Evolutionary conservation across 805 yeast genomes (phyloP).

Genomic region (Dipodascopsis uninucleata): DNA sequence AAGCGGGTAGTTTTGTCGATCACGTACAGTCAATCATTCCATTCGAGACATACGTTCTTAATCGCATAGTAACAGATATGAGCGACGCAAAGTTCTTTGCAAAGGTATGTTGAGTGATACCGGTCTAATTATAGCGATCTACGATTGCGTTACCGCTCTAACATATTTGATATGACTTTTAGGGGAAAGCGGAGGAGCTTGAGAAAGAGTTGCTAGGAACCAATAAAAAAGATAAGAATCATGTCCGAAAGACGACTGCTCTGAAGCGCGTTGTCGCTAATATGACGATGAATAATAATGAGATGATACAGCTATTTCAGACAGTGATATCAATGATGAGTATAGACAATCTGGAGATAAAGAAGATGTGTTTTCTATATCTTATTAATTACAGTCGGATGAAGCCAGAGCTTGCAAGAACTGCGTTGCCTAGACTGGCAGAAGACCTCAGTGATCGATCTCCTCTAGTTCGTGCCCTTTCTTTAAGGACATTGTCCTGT

Average conservation of each 20-base stretch:
- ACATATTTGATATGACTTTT: neutral
- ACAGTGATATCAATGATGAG: slow-evolving; percentile 54
- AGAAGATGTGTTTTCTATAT: slow-evolving; percentile 67
- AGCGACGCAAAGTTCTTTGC: slow-evolving; percentile 35
- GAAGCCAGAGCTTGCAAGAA: slow-evolving; percentile 53
- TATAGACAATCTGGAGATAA: slow-evolving; percentile 60
- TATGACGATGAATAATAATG: slow-evolving; percentile 75
- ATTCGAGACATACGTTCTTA: neutral
- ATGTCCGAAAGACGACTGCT: slow-evolving; percentile 43
- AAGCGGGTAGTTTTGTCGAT: neutral
- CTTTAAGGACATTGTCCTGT: slow-evolving; percentile 60
- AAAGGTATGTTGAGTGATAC: slow-evolving; percentile 32
- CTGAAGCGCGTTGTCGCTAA: slow-evolving; percentile 77
- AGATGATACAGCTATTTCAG: slow-evolving; percentile 62
- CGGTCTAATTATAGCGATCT: neutral
- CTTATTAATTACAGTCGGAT: slow-evolving; percentile 57
- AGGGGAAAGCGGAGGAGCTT: slow-evolving; percentile 41
- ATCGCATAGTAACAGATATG: slow-evolving; percentile 15
- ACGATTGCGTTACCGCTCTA: neutral
- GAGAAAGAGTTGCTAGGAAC: slow-evolving; percentile 20
- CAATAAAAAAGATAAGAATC: slow-evolving; percentile 38
- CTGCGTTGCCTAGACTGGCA: slow-evolving; percentile 53
- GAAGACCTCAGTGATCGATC: slow-evolving; percentile 51
- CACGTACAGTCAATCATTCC: neutral
- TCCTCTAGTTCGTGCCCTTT: slow-evolving; percentile 53